Percentiles rank a stretch among this genome's conserved stretches.
phyloP scores from a whole-genome alignment of 164 flowering plant species.

The Cinnamomum chago region DNA sequence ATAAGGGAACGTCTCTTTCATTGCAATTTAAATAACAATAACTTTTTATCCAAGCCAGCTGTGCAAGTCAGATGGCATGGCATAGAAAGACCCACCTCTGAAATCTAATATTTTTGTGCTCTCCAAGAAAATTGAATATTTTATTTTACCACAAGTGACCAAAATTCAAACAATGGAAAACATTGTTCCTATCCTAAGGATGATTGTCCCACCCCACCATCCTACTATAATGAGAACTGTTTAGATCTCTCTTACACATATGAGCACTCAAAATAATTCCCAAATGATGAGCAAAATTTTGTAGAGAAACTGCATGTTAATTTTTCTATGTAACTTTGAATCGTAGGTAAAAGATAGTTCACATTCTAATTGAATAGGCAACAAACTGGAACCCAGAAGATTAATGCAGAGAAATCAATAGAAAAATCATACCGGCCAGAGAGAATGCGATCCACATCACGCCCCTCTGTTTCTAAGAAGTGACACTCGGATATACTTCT shows the following conservation, averaged over 20 bases:
- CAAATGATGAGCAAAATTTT: neutral
- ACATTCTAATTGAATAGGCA: neutral
- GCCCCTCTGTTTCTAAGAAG: conserved; percentile 54
- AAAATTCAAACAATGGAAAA: neutral
- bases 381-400: neutral
- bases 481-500: conserved; percentile 59
- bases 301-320: too few species aligned
- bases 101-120: too few species aligned
- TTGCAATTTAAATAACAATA: too few species aligned
- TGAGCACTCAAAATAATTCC: neutral
- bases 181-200: neutral
- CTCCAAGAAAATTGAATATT: neutral
- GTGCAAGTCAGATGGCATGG: too few species aligned
- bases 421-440: conserved; percentile 52
- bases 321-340: neutral
- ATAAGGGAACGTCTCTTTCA: too few species aligned
- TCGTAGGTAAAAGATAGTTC: neutral
- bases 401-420: neutral
- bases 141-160: neutral
- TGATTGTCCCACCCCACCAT: neutral
- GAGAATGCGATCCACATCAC: conserved; percentile 55
- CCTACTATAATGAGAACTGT: neutral
- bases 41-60: too few species aligned
- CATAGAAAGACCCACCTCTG: too few species aligned
- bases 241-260: neutral